phyloP scores from a whole-genome alignment of 805 yeast species.

The Kluyveromyces aestuarii region DNA sequence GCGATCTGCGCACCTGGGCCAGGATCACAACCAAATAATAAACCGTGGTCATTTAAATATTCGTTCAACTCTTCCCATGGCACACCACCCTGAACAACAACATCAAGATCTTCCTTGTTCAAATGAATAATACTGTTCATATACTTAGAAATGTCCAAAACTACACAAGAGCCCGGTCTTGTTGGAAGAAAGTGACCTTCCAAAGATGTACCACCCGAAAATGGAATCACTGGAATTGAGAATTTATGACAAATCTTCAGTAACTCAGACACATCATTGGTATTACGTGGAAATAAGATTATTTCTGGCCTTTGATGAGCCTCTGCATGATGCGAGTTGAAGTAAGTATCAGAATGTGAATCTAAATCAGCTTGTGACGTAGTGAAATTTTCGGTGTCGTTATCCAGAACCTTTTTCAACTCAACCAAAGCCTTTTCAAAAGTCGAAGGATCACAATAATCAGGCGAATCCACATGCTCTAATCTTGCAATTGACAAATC shows the following conservation, averaged over 20 bases:
- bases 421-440: slow-evolving; percentile 34
- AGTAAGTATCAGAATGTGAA: slow-evolving; percentile 52
- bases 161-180: slow-evolving; percentile 53
- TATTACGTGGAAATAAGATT: slow-evolving; percentile 52
- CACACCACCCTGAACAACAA: slow-evolving; percentile 68
- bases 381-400: slow-evolving; percentile 27
- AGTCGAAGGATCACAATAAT: slow-evolving; percentile 30
- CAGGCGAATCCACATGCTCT: slow-evolving; percentile 14
- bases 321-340: slow-evolving; percentile 53
- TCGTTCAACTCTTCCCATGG: slow-evolving; percentile 68
- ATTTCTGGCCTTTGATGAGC: slow-evolving; percentile 50
- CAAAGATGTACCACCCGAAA: slow-evolving; percentile 67
- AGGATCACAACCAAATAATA: slow-evolving; percentile 67
- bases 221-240: slow-evolving; percentile 66
- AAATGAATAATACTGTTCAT: slow-evolving; percentile 51
- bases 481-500: slow-evolving; percentile 11
- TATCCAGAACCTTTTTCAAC: slow-evolving; percentile 32
- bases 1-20: slow-evolving; percentile 79
- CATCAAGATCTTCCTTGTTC: slow-evolving; percentile 58
- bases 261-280: slow-evolving; percentile 57
- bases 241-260: slow-evolving; percentile 53
- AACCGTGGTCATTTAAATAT: slow-evolving; percentile 36
- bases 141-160: slow-evolving; percentile 45
- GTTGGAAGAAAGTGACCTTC: slow-evolving; percentile 79
- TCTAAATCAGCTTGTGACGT: slow-evolving; percentile 33